Conservation (phyloP, 23 red algal genomes). For the Cyanidiococcus yangmingshanensis region DNA sequence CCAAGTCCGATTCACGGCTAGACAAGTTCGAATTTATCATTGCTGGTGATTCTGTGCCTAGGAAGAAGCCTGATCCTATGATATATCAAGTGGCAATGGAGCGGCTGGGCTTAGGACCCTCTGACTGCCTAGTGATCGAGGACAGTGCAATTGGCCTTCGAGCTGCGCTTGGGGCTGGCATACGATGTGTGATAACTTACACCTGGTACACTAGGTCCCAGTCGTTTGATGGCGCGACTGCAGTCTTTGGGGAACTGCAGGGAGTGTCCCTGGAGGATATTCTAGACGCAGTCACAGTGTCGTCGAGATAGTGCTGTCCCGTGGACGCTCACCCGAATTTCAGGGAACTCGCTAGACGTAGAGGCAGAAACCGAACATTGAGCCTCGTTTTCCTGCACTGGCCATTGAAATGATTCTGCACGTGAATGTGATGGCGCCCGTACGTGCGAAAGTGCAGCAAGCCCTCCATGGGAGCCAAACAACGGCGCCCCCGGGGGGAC, state of each 20-base stretch:
- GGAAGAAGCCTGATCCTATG: constrained; percentile 93
- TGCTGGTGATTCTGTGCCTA: constrained; percentile 66
- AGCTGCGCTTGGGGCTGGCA: constrained; percentile 54
- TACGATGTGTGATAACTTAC: constrained; percentile 70
- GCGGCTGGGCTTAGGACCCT: constrained; percentile 26
- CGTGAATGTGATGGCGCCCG: no score
- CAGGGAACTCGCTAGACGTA: no score
- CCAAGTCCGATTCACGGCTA: constrained; percentile 21
- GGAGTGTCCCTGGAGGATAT: background rate
- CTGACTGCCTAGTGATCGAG: constrained; percentile 80
- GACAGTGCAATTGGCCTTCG: constrained; percentile 78
- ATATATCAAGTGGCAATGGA: constrained; percentile 72
- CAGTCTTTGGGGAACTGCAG: constrained; percentile 38
- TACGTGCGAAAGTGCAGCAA: no score
- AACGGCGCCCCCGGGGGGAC: no score
- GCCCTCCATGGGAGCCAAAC: no score
- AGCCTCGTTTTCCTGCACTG: no score
- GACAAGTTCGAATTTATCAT: constrained; percentile 53
- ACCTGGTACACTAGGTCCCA: constrained; percentile 61
- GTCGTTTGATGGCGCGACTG: constrained; percentile 52
- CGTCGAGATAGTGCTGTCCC: no score
- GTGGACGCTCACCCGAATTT: no score
- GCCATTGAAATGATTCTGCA: no score
- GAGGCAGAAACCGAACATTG: no score
- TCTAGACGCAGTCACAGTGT: background rate